A percentile compares a stretch with the other conserved stretches of the same genome.
Conservation (phyloP, 2,329 filamentous ascomycete genomes). For the Aspergillus calidoustus region DNA sequence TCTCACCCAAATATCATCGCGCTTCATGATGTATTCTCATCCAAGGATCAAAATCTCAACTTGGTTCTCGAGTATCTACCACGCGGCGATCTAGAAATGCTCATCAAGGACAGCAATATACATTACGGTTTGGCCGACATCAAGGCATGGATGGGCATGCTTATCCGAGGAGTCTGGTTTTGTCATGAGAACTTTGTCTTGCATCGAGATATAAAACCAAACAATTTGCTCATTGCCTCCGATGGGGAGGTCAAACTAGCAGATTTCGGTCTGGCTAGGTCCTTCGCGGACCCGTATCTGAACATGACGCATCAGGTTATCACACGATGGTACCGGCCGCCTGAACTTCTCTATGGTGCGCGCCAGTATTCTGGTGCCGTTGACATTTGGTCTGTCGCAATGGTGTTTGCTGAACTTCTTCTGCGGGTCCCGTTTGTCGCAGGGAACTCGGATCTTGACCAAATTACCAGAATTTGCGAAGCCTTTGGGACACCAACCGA, state of each 20-base stretch:
- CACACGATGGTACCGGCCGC: constrained; percentile 94
- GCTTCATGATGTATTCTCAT: constrained; percentile 89
- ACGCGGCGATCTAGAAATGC: constrained; percentile 90
- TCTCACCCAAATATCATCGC: constrained; percentile 95
- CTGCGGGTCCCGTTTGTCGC: constrained; percentile 81
- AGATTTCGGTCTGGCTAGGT: constrained; percentile 93
- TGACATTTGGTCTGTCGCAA: constrained; percentile 91
- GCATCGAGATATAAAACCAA: constrained; percentile 98
- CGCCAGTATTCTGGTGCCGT: constrained; percentile 88
- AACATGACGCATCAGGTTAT: constrained; percentile 95
- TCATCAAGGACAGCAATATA: constrained; percentile 85
- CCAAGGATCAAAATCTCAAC: constrained; percentile 95
- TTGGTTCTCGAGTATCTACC: constrained; percentile 93
- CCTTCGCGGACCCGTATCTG: constrained; percentile 84
- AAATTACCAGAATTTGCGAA: constrained; percentile 82
- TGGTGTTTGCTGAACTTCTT: constrained; percentile 90
- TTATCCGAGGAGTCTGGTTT: constrained; percentile 91
- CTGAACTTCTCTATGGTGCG: constrained; percentile 89
- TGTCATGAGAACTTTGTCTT: constrained; percentile 94
- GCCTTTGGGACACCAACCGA: constrained; percentile 89
- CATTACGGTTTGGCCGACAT: constrained; percentile 87
- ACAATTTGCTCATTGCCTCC: constrained; percentile 92
- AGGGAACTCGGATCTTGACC: constrained; percentile 82
- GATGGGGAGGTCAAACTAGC: constrained; percentile 94
- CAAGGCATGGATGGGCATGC: constrained; percentile 98